Percentiles rank a stretch among this genome's conserved stretches.
phyloP scores from a whole-genome alignment of 2,329 filamentous ascomycete species.

The Fusarium drepaniforme region DNA sequence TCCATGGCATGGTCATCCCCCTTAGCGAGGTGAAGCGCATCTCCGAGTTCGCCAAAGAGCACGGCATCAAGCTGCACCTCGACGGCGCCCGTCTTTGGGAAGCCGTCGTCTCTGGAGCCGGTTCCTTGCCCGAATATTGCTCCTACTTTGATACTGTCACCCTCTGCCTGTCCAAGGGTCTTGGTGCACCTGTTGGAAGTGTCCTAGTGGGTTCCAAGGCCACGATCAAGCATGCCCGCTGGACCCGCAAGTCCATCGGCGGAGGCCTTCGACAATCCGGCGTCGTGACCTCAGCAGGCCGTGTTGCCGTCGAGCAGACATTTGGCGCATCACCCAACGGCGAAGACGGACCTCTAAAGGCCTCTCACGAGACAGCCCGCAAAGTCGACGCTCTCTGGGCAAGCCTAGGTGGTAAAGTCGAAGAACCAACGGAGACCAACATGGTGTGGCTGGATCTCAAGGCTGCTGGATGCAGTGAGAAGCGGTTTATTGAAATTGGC shows the following conservation, averaged over 20 bases:
- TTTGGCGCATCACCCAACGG: slow-evolving; percentile 55
- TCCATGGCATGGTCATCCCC: slow-evolving; percentile 83
- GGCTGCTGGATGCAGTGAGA: slow-evolving; percentile 61
- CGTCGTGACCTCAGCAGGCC: slow-evolving; percentile 77
- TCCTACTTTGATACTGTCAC: slow-evolving; percentile 79
- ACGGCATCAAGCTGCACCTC: slow-evolving; percentile 78
- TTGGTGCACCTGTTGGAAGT: slow-evolving; percentile 84
- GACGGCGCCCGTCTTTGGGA: slow-evolving; percentile 89
- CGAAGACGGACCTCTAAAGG: slow-evolving; percentile 67
- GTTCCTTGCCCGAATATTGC: slow-evolving; percentile 75
- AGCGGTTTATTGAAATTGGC: slow-evolving; percentile 55
- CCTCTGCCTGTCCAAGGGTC: slow-evolving; percentile 85
- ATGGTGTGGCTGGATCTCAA: slow-evolving; percentile 89
- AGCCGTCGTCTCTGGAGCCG: slow-evolving; percentile 78
- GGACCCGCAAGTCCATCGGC: slow-evolving; percentile 77
- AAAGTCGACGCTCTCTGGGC: slow-evolving; percentile 78
- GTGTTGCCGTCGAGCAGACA: slow-evolving; percentile 71
- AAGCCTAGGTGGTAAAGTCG: slow-evolving; percentile 74
- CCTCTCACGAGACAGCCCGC: slow-evolving; percentile 73
- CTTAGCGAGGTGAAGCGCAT: slow-evolving; percentile 78
- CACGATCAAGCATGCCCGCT: slow-evolving; percentile 55
- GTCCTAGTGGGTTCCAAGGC: slow-evolving; percentile 70
- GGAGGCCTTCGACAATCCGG: slow-evolving; percentile 81
- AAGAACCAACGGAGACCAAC: slow-evolving; percentile 84
- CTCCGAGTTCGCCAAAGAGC: slow-evolving; percentile 72